These are phyloP conservation scores for Carnegiea gigantea DNA, from an alignment of 179 eudicot species.

Conservation along the genomic window DNA sequence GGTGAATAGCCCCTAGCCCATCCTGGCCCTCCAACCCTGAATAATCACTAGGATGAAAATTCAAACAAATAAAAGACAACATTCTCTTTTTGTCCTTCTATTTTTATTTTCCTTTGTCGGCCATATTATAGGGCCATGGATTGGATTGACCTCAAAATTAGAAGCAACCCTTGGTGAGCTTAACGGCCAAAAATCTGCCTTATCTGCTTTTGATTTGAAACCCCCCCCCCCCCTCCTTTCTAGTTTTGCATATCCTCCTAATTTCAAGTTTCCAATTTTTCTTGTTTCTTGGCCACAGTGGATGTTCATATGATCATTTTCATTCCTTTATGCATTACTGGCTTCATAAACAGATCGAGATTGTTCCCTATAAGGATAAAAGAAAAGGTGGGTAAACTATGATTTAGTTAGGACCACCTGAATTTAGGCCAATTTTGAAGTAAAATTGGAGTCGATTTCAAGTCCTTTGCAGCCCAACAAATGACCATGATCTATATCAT, in stretches of 20 bases:
- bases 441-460: neutral
- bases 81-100: neutral
- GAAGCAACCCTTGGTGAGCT: constrained; percentile 3
- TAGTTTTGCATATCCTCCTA: neutral
- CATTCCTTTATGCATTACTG: neutral
- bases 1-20: no score
- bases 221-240: neutral
- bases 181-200: neutral
- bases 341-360: neutral
- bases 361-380: neutral
- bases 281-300: neutral
- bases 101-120: neutral
- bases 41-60: no score
- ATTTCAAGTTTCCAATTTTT: neutral
- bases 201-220: neutral
- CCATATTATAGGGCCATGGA: neutral
- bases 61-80: no score
- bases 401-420: neutral
- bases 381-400: neutral
- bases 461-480: neutral
- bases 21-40: no score
- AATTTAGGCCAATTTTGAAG: neutral
- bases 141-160: neutral
- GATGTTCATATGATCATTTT: neutral
- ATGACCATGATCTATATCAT: no score